Evolutionary conservation across 202 grass and related monocot species (phyloP).

Genomic region (Tripidium arundinaceum): DNA sequence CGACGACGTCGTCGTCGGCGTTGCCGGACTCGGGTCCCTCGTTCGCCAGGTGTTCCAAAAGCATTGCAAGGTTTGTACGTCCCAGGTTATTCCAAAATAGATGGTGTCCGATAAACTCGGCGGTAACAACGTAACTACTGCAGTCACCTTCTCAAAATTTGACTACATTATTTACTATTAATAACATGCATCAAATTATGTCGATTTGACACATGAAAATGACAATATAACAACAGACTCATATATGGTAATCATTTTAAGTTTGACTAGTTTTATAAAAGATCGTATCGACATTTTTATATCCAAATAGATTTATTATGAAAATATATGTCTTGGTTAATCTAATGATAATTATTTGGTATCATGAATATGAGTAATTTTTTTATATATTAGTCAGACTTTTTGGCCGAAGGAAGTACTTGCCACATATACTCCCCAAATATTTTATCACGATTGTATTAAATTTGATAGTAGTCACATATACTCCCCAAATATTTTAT

Average conservation of each 20-base stretch:
- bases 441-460: too few species aligned
- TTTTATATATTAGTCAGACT: too few species aligned
- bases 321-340: background rate
- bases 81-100: background rate
- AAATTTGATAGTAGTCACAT: background rate
- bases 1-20: conserved; percentile 17
- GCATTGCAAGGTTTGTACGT: conserved; percentile 42
- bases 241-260: background rate
- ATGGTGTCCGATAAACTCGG: background rate
- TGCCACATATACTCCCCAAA: too few species aligned
- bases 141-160: background rate
- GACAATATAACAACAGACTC: background rate
- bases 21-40: conserved; percentile 20
- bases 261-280: too few species aligned
- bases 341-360: background rate
- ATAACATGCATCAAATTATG: background rate
- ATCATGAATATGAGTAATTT: background rate
- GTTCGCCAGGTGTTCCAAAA: conserved; percentile 24
- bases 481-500: too few species aligned
- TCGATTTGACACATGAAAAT: background rate
- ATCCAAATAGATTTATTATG: background rate
- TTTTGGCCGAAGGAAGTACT: too few species aligned
- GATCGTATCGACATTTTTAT: background rate
- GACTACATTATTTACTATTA: background rate
- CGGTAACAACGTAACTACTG: background rate